Conservation (phyloP, 306 rosid species). For the Lithocarpus polystachyus region DNA sequence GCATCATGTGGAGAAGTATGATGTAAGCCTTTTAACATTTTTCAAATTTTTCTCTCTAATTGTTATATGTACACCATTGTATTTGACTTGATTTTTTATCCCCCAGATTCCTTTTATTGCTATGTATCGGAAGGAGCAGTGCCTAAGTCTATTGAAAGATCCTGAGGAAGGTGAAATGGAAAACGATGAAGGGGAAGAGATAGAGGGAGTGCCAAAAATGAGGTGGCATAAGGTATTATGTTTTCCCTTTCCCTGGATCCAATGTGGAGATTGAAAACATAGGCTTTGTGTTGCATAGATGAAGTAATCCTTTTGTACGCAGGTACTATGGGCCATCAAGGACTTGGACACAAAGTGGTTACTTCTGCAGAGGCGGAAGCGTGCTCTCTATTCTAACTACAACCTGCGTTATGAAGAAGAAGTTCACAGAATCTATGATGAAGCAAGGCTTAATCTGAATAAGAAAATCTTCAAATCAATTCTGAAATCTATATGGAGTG, state of each 20-base stretch:
- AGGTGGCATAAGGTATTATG: constrained; percentile 85
- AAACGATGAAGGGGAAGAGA: constrained; percentile 53
- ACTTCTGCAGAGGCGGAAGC: constrained; percentile 85
- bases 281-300: too few species aligned
- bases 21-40: constrained; percentile 18
- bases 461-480: constrained; percentile 78
- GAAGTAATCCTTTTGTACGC: neutral
- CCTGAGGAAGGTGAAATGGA: constrained; percentile 45
- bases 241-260: too few species aligned
- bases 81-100: constrained; percentile 19
- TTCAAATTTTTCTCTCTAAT: too few species aligned
- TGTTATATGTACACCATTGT: too few species aligned
- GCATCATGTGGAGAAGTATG: constrained; percentile 44
- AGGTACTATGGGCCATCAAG: constrained; percentile 94
- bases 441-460: constrained; percentile 65
- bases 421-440: constrained; percentile 71
- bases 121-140: constrained; percentile 90
- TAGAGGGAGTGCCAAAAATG: constrained; percentile 56
- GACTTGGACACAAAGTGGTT: constrained; percentile 93
- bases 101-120: constrained; percentile 83
- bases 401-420: constrained; percentile 81
- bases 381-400: constrained; percentile 74
- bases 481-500: constrained; percentile 79
- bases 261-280: too few species aligned
- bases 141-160: constrained; percentile 77